Conservation (phyloP, 768 basidiomycete species). For the Trametes coccinea region DNA sequence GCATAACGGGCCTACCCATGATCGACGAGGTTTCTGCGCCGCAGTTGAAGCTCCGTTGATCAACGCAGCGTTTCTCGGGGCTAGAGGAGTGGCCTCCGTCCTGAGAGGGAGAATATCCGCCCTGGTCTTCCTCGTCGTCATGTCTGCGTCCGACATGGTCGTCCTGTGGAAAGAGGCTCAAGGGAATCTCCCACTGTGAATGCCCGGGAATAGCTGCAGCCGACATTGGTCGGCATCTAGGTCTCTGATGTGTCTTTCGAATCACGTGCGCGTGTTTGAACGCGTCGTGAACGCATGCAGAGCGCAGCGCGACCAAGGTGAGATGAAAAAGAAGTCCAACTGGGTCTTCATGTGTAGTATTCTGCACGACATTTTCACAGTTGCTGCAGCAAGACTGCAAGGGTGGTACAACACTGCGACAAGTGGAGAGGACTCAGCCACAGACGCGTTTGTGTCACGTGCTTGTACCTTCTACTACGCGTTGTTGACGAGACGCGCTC, state of each 20-base stretch:
- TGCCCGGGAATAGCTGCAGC: too few relatives aligned
- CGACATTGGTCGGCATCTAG: too few relatives aligned
- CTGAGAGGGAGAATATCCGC: not conserved
- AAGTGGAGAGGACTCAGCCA: slow-evolving; percentile 59
- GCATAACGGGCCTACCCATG: not conserved
- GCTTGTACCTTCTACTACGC: slow-evolving; percentile 1
- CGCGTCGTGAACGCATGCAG: slow-evolving; percentile 31
- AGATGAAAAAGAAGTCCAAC: too few relatives aligned
- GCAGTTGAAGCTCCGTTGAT: not conserved
- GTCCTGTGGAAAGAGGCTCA: not conserved
- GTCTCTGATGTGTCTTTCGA: not conserved
- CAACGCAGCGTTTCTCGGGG: not conserved
- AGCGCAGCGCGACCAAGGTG: too few relatives aligned
- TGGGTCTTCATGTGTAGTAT: too few relatives aligned
- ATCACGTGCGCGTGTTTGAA: slow-evolving; percentile 32
- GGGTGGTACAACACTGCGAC: not conserved
- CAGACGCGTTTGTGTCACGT: slow-evolving; percentile 26
- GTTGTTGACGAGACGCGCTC: slow-evolving; percentile 19
- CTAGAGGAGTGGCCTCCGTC: not conserved
- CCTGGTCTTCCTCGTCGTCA: not conserved
- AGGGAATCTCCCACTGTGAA: too few relatives aligned
- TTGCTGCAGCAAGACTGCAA: too few relatives aligned
- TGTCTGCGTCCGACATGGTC: not conserved
- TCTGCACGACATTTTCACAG: too few relatives aligned
- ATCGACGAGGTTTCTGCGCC: not conserved